Base-by-base conservation (phyloP, 495 filamentous ascomycete genomes). In the Talaromyces adpressus region DNA sequence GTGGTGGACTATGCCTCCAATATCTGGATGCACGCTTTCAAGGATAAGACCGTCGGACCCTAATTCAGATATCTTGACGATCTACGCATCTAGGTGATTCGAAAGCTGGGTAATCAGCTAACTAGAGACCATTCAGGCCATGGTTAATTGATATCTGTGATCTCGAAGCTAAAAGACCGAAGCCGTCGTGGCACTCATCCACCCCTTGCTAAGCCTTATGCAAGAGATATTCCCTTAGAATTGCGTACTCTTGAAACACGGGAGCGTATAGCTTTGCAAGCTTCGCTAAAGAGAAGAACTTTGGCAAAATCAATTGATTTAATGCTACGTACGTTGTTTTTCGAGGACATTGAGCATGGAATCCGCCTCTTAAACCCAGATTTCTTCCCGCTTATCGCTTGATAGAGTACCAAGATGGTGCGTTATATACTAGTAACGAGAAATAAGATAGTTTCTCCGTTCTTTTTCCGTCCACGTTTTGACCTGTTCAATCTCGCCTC, bases 391-490 rank as follows among this genome's bases (percentile, higher is more conserved):
- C 32, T 36, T 41, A 16, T 41, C 14, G 12, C 7, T 32, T 11
- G 30, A 32, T 7, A 32, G 30, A 36, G 8, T 11, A 36, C 11
- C 32, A 36, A 36, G 32, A 12, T 36, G 11, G 12, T 36, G 11
- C 12, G 36, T 41, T 16, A 39, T 11, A 39, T 0, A 52, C 27
- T 53, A 41, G 8, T 34, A 63, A 53, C 11, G 57, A 49, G n/a
- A 61, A 57, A 25, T 45, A 36, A 53, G 20, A 52, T 18, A 63
- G 57, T 34, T 64, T 57, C 57, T 63, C 59, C 36, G 34, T 62
- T 65, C 52, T 14, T 27, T 58, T 23, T 34, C 41, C 1, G 64
- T 58, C 64, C 64, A 65, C 5, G 57, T 30, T 41, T 62, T 58
- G 53, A 45, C 22, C 18, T 65, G 54, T 2, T 62, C 60, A 4